Conservation (phyloP, 805 yeast genomes). For the Pichia insulana region DNA sequence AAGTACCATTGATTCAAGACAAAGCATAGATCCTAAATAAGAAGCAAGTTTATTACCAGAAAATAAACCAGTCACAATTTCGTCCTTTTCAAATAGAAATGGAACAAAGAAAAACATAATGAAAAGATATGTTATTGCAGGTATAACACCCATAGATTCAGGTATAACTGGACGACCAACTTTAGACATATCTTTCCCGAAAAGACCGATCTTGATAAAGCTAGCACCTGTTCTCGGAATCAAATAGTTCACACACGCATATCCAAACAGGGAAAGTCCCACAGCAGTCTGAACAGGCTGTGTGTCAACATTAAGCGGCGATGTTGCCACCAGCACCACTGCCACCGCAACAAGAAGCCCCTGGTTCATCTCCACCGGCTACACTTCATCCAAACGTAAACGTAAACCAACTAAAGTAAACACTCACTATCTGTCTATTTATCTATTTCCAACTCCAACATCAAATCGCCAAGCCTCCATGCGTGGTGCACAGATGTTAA, state of each 20-base stretch:
- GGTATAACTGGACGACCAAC: constrained; percentile 67
- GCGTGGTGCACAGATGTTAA: too few species aligned
- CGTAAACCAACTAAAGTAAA: too few species aligned
- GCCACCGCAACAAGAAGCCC: background rate
- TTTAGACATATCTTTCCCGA: constrained; percentile 79
- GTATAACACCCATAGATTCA: constrained; percentile 87
- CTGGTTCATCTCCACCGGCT: too few species aligned
- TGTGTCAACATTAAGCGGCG: too few species aligned
- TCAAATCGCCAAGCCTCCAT: too few species aligned
- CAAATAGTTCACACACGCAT: constrained; percentile 44
- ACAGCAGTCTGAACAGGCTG: constrained; percentile 48
- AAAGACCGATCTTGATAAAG: constrained; percentile 72
- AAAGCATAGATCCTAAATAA: constrained; percentile 74
- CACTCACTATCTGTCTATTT: too few species aligned
- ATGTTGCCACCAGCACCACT: background rate
- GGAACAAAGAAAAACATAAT: constrained; percentile 83
- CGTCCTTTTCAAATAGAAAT: constrained; percentile 64
- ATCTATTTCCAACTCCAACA: too few species aligned
- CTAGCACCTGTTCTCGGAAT: constrained; percentile 62
- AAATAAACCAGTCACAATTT: constrained; percentile 37
- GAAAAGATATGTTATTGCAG: constrained; percentile 73
- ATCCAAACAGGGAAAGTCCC: constrained; percentile 66
- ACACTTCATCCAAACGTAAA: too few species aligned
- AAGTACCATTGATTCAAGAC: constrained; percentile 73
- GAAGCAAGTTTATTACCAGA: constrained; percentile 82